Percentiles rank a stretch among this genome's conserved stretches.
phyloP scores from a whole-genome alignment of 2,329 filamentous ascomycete genomes.

The Neonectria ditissima region DNA sequence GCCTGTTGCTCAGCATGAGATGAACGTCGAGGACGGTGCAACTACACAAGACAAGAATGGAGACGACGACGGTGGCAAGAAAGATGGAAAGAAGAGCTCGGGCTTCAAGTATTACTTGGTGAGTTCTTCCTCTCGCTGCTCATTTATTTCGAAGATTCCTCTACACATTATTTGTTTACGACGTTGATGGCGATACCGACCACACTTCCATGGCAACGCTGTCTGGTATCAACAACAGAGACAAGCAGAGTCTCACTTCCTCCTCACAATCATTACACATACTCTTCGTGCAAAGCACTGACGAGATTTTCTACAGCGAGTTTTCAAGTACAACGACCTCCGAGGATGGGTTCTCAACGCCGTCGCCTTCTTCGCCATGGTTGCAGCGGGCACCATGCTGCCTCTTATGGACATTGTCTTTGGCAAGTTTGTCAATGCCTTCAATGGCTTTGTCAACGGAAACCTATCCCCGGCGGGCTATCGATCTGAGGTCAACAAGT shows the following conservation, averaged over 20 bases:
- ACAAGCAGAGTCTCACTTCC: neutral
- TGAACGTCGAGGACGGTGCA: slow-evolving; percentile 10
- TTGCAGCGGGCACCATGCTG: slow-evolving; percentile 53
- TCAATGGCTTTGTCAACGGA: slow-evolving; percentile 66
- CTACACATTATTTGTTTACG: neutral
- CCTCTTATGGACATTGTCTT: slow-evolving; percentile 72
- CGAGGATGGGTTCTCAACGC: slow-evolving; percentile 53
- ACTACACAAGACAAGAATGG: slow-evolving; percentile 7
- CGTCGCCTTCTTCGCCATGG: slow-evolving; percentile 51
- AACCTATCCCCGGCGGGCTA: slow-evolving; percentile 59
- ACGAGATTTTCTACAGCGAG: slow-evolving; percentile 41
- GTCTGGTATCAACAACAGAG: neutral
- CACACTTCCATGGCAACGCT: neutral
- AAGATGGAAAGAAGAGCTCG: slow-evolving; percentile 27
- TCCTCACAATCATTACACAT: neutral
- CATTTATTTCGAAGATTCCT: too few relatives aligned
- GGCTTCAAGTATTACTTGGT: slow-evolving; percentile 46
- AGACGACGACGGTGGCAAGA: slow-evolving; percentile 8
- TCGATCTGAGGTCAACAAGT: slow-evolving; percentile 60
- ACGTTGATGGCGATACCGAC: neutral
- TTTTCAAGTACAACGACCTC: slow-evolving; percentile 55
- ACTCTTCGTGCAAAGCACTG: neutral
- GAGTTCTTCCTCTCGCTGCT: slow-evolving; percentile 12
- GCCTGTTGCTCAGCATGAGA: neutral
- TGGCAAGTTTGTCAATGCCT: slow-evolving; percentile 65